Conservation (phyloP, 163 green algal genomes). For the Trebouxia gelatinosa region DNA sequence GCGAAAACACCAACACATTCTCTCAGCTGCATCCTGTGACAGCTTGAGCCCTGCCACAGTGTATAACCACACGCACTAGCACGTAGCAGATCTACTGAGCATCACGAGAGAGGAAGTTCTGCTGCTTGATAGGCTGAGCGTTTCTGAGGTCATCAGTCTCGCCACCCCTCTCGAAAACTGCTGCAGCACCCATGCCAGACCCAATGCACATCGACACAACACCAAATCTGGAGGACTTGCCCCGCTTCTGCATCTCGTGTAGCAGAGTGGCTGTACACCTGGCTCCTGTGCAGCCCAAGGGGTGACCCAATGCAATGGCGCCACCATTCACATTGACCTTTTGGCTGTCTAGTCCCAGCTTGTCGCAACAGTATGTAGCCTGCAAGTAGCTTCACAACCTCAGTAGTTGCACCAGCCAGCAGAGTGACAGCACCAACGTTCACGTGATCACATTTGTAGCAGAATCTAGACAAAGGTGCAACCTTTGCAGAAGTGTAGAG, state of each 20-base stretch:
- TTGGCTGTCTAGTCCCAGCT: conserved; percentile 79
- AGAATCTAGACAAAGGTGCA: too few relatives aligned
- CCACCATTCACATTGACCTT: conserved; percentile 97
- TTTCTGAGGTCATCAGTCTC: conserved; percentile 53
- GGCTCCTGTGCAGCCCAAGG: conserved; percentile 84
- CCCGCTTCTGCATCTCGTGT: conserved; percentile 87
- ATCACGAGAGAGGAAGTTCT: conserved; percentile 43
- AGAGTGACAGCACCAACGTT: too few relatives aligned
- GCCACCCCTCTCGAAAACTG: conserved; percentile 88
- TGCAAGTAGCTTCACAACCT: conserved; percentile 39
- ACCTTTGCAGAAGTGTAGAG: too few relatives aligned
- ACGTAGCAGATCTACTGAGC: conserved; percentile 17
- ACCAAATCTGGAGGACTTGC: conserved; percentile 82
- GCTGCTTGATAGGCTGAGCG: conserved; percentile 16
- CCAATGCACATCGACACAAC: conserved; percentile 99
- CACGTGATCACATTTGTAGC: too few relatives aligned
- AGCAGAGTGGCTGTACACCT: conserved; percentile 90
- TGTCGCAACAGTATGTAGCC: conserved; percentile 70
- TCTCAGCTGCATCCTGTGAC: too few relatives aligned
- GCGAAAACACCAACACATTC: too few relatives aligned
- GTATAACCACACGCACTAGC: too few relatives aligned
- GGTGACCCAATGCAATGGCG: conserved; percentile 97
- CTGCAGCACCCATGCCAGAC: conserved; percentile 95
- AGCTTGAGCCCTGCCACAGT: too few relatives aligned
- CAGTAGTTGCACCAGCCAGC: neutral